Evolutionary conservation across 768 basidiomycete genomes (phyloP).

Genomic region (Serendipita vermifera): DNA sequence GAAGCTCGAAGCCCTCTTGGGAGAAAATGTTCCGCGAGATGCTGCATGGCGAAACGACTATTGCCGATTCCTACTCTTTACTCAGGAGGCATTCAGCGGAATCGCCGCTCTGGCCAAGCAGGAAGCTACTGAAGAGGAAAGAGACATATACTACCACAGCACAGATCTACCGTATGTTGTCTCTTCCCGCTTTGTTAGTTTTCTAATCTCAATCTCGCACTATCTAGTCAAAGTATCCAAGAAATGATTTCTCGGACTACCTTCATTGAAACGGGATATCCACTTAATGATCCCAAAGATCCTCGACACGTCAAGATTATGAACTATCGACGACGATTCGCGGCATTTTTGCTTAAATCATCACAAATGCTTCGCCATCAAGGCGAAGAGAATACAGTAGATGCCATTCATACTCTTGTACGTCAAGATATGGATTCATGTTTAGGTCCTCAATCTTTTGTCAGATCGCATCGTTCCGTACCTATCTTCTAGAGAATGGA

Average conservation of each 20-base stretch:
- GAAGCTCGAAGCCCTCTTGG: constrained; percentile 43
- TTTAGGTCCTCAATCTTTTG: not conserved
- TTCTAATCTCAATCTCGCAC: not conserved
- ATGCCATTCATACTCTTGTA: constrained; percentile 63
- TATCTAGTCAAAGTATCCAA: not conserved
- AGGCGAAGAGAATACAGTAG: constrained; percentile 70
- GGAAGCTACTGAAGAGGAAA: constrained; percentile 36
- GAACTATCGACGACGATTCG: constrained; percentile 46
- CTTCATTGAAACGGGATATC: constrained; percentile 35
- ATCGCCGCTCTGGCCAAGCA: constrained; percentile 55
- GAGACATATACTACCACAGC: constrained; percentile 31
- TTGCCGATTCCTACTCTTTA: constrained; percentile 64
- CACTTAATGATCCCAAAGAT: constrained; percentile 51
- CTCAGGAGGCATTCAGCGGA: constrained; percentile 63
- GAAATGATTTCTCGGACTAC: not conserved
- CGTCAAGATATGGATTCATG: constrained; percentile 17
- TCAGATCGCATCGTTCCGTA: constrained; percentile 54
- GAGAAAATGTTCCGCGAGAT: constrained; percentile 36
- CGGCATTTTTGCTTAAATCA: constrained; percentile 54
- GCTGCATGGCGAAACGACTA: constrained; percentile 74
- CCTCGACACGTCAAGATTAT: constrained; percentile 50
- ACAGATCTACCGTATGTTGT: constrained; percentile 55
- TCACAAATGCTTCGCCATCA: constrained; percentile 54
- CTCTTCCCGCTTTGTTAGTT: not conserved
- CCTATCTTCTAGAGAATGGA: constrained; percentile 62